Base-by-base conservation (phyloP, 306 rosid genomes). In the Cicer pinnatifidum region DNA sequence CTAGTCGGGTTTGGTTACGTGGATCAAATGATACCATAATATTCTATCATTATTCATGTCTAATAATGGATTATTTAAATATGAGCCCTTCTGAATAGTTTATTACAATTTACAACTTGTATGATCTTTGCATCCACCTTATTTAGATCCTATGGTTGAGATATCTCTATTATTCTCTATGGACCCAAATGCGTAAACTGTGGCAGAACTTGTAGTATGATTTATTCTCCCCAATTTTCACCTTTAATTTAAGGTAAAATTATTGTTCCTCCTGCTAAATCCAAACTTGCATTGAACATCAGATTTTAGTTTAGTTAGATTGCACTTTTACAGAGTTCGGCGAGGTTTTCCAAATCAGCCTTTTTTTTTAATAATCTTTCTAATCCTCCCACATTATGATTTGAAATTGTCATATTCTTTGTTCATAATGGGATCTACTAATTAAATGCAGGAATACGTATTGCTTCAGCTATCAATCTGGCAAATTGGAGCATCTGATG, bases 401-500 rank as follows among this genome's bases (percentile, higher is more conserved):
- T 69, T 68, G 5, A 35, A 35, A 8, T 72, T 68, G 48, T 54
- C 65, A 69, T 48, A 38, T 71, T 78, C 72, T 81, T 74, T 40
- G 41, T 62, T 39, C 8, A 8, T 75, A 45, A 57, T 71, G 63
- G 45, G 69, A 53, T 57, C 11, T 69, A 40, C 23, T 56, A 79
- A 71, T 71, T 78, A 35, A 72, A 15, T 72, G 80, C 87, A 94
- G 99, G 90, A 95, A 95, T 78, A 85, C 90, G 79, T 95, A 95
- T 82, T 95, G 99, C 86, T 95, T 95, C 90, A 95, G 99, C 67
- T 48, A 87, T 75, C 99, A 91, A 69, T 95, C 99, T 61, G 99
- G 99, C 43, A 95, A 95, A 75, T 75, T 95, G 75, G 99, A 95
- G 90, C 97, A 95, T 89, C 85, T 95, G 47, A 87, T 91, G 99